A percentile compares a stretch with the other conserved stretches of the same genome.
Evolutionary conservation across 2,329 filamentous ascomycete species (phyloP).

Genomic region (Falciphora oryzae): DNA sequence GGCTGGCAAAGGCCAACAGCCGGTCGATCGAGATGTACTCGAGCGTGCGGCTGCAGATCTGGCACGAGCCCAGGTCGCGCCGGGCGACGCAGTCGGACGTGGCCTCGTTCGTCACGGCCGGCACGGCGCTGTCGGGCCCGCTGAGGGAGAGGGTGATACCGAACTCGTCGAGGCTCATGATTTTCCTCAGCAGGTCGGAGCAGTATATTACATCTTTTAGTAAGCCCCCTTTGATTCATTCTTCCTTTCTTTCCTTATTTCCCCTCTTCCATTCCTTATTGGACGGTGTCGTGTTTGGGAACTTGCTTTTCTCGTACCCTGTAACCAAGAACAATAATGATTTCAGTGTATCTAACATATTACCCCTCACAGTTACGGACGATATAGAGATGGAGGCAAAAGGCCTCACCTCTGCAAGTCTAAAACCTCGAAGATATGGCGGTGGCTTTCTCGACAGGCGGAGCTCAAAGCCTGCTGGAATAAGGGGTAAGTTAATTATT

Average conservation of each 20-base stretch:
- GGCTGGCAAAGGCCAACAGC: slow-evolving; percentile 16
- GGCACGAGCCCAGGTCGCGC: slow-evolving; percentile 21
- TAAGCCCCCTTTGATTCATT: slow-evolving; percentile 11
- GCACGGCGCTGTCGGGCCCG: slow-evolving; percentile 22
- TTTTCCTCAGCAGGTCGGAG: slow-evolving; percentile 22
- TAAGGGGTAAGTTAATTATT: slow-evolving; percentile 20
- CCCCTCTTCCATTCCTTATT: background rate
- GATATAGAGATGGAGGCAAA: slow-evolving; percentile 22
- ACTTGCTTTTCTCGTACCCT: too few relatives aligned
- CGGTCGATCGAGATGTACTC: slow-evolving; percentile 20
- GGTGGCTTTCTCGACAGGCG: slow-evolving; percentile 16
- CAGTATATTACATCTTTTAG: slow-evolving; percentile 24
- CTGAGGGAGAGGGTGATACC: slow-evolving; percentile 19
- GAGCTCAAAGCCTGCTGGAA: slow-evolving; percentile 17
- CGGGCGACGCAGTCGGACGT: slow-evolving; percentile 17
- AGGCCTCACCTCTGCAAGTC: slow-evolving; percentile 21
- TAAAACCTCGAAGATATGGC: slow-evolving; percentile 22
- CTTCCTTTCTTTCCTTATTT: background rate
- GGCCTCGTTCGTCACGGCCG: slow-evolving; percentile 23
- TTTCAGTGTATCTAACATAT: too few relatives aligned
- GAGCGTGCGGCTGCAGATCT: slow-evolving; percentile 23
- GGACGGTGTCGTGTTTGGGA: too few relatives aligned
- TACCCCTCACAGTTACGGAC: slow-evolving; percentile 19
- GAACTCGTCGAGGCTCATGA: slow-evolving; percentile 19
- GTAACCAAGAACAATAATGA: too few relatives aligned